These are phyloP conservation scores for Dichotomopilus funicola DNA, from an alignment of 2,329 filamentous ascomycete genomes.

Conservation along the genomic window DNA sequence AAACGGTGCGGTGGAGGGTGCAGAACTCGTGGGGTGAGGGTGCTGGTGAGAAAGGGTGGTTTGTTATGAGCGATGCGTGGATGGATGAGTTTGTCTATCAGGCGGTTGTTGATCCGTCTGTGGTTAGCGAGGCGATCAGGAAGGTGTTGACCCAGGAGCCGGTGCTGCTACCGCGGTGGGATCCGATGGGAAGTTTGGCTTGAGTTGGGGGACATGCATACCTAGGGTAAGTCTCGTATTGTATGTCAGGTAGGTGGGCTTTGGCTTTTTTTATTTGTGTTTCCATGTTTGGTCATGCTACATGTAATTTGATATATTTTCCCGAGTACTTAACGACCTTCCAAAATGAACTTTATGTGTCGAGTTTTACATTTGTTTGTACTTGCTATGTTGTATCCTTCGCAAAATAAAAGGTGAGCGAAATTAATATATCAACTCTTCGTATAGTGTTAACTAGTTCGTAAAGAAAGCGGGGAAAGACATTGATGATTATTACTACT, in stretches of 20 bases:
- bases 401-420: background rate
- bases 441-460: background rate
- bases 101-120: slow-evolving; percentile 54
- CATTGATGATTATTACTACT: too few species aligned
- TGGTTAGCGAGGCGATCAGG: slow-evolving; percentile 34
- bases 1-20: slow-evolving; percentile 72
- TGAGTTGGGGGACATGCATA: too few species aligned
- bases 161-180: slow-evolving; percentile 68
- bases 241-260: background rate
- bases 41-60: slow-evolving; percentile 71
- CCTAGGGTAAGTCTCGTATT: too few species aligned
- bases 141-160: slow-evolving; percentile 67
- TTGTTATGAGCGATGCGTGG: slow-evolving; percentile 80
- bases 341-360: too few species aligned
- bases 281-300: background rate
- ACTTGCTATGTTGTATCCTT: background rate
- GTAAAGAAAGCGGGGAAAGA: background rate
- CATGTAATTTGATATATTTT: background rate
- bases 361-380: background rate
- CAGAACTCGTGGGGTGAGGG: background rate
- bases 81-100: slow-evolving; percentile 81
- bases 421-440: background rate
- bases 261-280: background rate
- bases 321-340: background rate
- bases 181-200: slow-evolving; percentile 68